Base-by-base conservation (phyloP, 768 basidiomycete genomes). In the Rhodosporidiobolus odoratus region DNA sequence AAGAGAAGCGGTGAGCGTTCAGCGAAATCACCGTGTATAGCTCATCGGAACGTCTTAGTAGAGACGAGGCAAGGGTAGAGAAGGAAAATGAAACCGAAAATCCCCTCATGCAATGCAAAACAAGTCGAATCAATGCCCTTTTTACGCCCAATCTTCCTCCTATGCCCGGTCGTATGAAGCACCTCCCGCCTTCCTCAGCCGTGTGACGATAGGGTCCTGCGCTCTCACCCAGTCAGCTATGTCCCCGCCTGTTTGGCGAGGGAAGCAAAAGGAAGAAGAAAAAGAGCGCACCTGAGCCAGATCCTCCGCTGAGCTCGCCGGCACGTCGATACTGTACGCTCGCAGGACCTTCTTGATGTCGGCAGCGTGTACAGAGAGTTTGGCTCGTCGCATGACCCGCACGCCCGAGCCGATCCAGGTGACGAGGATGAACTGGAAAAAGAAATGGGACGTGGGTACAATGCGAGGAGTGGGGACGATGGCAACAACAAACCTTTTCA, bases 301-400 rank as follows among this genome's bases (percentile, higher is more conserved):
- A 80, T 96, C 93, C 62, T 89, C 88, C 78, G 84, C 85, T 79
- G 91, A 88, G 62, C 85, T 84, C 43, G 92, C 92, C 21, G 90
- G 84, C 66, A 97, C 90, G 76, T 96, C 92, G 77, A 96, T 88
- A 61, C 91, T 91, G 81, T 84, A 93, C 68, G 82, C 75, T 41
- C 86, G 85, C 75, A 97, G 80, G 66, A 88, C 87, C 57, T 81
- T 78, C 82, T 96, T 95, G 80, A 96, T 91, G 81, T 92, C 88
- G 73, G 89, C 89, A 34, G 87, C 78, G 78, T 97, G 93, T 6
- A 97, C 92, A 68, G 93, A 95, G 77, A 90, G 90, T 87, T 92
- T 94, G 52, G 88, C 93, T 82, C 88, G 89, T 71, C 93, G 85
- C 92, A 95, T 92, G 72, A 93, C 84, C 82, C 91, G 92, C 81